A percentile compares a stretch with the other conserved stretches of the same genome.
phyloP scores from a whole-genome alignment of 768 basidiomycete species.

The Scleroderma citrinum region DNA sequence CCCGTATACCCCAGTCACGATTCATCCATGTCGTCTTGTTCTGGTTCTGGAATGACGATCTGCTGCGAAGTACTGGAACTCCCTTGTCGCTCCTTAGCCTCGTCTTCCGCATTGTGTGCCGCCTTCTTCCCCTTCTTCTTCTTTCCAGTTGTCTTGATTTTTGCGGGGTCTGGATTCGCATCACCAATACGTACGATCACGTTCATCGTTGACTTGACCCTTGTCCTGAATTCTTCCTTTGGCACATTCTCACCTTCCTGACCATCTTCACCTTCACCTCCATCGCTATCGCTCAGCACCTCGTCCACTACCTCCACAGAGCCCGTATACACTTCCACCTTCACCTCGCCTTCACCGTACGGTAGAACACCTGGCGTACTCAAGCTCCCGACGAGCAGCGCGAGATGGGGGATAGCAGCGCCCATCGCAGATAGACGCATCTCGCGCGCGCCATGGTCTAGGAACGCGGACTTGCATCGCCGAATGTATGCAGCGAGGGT shows the following conservation, averaged over 20 bases:
- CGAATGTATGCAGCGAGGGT: constrained; percentile 66
- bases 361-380: constrained; percentile 57
- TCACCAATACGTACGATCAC: constrained; percentile 58
- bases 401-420: constrained; percentile 80
- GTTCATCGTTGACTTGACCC: constrained; percentile 65
- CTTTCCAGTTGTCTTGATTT: constrained; percentile 7
- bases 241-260: constrained; percentile 59
- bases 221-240: constrained; percentile 49
- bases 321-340: constrained; percentile 57
- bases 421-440: constrained; percentile 80
- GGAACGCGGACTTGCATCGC: constrained; percentile 65
- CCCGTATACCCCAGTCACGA: constrained; percentile 4
- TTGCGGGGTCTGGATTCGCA: constrained; percentile 16
- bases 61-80: constrained; percentile 11
- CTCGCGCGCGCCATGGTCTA: constrained; percentile 75
- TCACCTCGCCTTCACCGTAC: constrained; percentile 55
- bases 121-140: constrained; percentile 7
- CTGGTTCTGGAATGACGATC: constrained; percentile 37
- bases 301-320: constrained; percentile 77
- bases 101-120: neutral
- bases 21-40: constrained; percentile 38
- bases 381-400: constrained; percentile 63
- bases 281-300: constrained; percentile 47
- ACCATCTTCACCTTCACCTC: constrained; percentile 63
- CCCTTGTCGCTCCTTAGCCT: constrained; percentile 1